These are phyloP conservation scores for Torulaspora pretoriensis DNA, from an alignment of 1,139 yeast species.

Conservation along the genomic window DNA sequence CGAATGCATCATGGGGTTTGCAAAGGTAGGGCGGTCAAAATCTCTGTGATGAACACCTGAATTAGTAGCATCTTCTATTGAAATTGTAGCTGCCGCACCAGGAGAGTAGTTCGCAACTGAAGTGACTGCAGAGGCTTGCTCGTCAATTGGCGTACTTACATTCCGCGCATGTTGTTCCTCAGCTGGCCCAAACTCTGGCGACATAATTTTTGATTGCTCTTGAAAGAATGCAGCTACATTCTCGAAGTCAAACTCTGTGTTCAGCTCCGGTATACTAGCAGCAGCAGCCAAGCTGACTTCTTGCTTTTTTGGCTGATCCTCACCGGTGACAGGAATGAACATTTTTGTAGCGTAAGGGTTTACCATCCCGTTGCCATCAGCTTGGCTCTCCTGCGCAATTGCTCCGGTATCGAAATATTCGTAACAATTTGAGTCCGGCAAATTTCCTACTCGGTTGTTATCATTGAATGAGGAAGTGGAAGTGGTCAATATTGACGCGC, in stretches of 20 bases:
- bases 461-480: constrained; percentile 23
- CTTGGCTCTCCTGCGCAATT: constrained; percentile 11
- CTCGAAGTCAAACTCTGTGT: constrained; percentile 26
- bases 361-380: constrained; percentile 6
- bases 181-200: not conserved
- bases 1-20: constrained; percentile 3
- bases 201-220: constrained; percentile 10
- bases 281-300: not conserved
- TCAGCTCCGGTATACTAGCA: constrained; percentile 17
- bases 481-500: constrained; percentile 27
- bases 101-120: constrained; percentile 13
- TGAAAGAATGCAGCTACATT: constrained; percentile 20
- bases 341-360: not conserved
- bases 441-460: constrained; percentile 10
- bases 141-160: constrained; percentile 6
- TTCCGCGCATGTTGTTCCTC: not conserved
- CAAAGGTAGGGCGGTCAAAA: constrained; percentile 4
- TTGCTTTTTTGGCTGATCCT: too few relatives aligned
- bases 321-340: too few relatives aligned
- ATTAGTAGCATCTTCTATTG: constrained; percentile 8
- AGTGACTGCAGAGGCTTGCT: constrained; percentile 9
- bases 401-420: constrained; percentile 14
- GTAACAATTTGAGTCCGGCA: constrained; percentile 16
- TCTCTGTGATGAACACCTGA: constrained; percentile 4
- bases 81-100: constrained; percentile 11